A percentile compares a stretch with the other conserved stretches of the same genome.
These are phyloP conservation scores for Triticum turgidum DNA, from an alignment of 176 grass and related monocot species.

Conservation along the genomic window DNA sequence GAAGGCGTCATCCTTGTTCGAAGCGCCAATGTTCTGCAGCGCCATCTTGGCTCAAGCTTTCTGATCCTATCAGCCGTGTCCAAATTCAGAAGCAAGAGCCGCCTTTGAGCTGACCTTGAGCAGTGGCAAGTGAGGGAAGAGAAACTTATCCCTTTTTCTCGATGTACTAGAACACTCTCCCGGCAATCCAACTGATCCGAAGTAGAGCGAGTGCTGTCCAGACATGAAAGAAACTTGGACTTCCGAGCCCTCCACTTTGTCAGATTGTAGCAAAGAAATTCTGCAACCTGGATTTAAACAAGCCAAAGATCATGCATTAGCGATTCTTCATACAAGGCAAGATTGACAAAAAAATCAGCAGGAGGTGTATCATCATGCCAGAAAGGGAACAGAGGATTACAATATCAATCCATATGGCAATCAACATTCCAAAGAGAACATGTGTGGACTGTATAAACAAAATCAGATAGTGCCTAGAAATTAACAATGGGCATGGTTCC, in stretches of 20 bases:
- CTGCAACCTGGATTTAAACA: constrained; percentile 29
- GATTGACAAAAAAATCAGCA: not conserved
- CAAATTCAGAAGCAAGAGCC: not conserved
- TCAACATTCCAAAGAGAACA: no score
- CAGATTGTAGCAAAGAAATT: constrained; percentile 23
- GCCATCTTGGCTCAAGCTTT: constrained; percentile 54
- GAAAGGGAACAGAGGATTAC: not conserved
- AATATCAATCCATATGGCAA: not conserved
- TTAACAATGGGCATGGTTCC: no score
- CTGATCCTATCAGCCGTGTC: constrained; percentile 22
- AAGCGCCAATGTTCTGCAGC: constrained; percentile 80
- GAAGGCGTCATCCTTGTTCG: constrained; percentile 89
- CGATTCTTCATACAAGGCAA: not conserved
- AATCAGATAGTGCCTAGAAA: no score
- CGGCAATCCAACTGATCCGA: constrained; percentile 52
- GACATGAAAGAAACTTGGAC: constrained; percentile 62
- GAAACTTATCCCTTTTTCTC: constrained; percentile 44
- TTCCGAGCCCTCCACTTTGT: constrained; percentile 45
- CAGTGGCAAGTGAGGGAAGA: not conserved
- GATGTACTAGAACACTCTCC: constrained; percentile 52
- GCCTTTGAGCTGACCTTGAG: not conserved
- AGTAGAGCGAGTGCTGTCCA: constrained; percentile 47
- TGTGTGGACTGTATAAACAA: no score
- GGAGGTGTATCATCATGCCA: not conserved
- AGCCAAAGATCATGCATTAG: not conserved